Evolutionary conservation across 2,329 filamentous ascomycete genomes (phyloP).

Genomic region (Aspergillus sp.): DNA sequence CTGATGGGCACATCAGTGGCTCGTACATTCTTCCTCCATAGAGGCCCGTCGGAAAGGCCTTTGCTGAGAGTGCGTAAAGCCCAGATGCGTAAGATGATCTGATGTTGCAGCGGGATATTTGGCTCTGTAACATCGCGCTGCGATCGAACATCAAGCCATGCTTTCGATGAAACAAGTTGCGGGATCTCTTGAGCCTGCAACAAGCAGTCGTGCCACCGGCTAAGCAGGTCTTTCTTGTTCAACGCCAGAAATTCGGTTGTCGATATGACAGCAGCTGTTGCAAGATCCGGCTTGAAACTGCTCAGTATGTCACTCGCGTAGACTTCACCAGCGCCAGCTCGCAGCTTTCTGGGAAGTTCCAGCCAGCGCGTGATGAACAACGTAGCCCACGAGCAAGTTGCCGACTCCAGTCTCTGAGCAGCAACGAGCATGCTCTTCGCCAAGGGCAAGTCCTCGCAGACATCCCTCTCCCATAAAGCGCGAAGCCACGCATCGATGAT

Average conservation of each 20-base stretch:
- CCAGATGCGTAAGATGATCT: constrained; percentile 39
- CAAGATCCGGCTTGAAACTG: constrained; percentile 27
- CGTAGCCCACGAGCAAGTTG: constrained; percentile 25
- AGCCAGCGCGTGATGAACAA: constrained; percentile 33
- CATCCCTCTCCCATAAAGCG: constrained; percentile 24
- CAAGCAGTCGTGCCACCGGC: constrained; percentile 36
- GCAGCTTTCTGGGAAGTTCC: constrained; percentile 13
- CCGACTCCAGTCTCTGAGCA: constrained; percentile 23
- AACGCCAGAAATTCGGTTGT: constrained; percentile 36
- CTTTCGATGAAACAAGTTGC: constrained; percentile 25
- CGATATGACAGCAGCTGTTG: constrained; percentile 31
- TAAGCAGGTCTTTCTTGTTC: constrained; percentile 26
- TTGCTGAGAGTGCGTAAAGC: constrained; percentile 30
- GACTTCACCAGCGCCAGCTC: constrained; percentile 10
- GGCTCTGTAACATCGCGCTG: not conserved
- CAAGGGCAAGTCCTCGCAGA: constrained; percentile 22
- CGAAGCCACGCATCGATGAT: constrained; percentile 37
- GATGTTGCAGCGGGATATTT: constrained; percentile 23
- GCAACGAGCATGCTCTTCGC: constrained; percentile 35
- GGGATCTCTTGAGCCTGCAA: constrained; percentile 21
- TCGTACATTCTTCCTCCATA: constrained; percentile 23
- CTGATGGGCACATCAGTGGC: constrained; percentile 25
- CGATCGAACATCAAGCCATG: constrained; percentile 28
- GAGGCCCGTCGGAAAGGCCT: constrained; percentile 21
- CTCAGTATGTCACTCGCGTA: constrained; percentile 26